These are phyloP conservation scores for Fusarium praegraminearum DNA, from an alignment of 2,329 filamentous ascomycete genomes.

Conservation along the genomic window DNA sequence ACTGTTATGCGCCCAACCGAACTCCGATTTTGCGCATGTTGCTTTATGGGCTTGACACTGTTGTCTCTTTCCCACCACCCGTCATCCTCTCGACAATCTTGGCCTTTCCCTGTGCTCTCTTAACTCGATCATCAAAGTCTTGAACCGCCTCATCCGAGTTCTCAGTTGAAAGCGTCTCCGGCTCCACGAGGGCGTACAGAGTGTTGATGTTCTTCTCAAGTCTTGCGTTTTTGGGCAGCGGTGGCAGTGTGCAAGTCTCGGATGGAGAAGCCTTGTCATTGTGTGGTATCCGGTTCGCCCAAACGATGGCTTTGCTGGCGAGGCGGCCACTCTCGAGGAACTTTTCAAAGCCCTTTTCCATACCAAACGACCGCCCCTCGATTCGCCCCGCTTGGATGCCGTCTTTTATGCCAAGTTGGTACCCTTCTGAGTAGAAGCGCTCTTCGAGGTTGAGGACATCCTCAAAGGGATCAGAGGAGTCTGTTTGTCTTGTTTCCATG, in stretches of 20 bases:
- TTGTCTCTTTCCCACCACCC: constrained; percentile 47
- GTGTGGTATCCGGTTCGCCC: constrained; percentile 75
- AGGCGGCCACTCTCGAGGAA: constrained; percentile 83
- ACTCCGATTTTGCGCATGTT: constrained; percentile 7
- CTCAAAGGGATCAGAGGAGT: constrained; percentile 65
- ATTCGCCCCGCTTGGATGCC: constrained; percentile 82
- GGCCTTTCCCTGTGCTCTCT: constrained; percentile 83
- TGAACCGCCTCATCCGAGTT: constrained; percentile 92
- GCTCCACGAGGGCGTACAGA: constrained; percentile 82
- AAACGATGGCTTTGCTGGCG: constrained; percentile 83
- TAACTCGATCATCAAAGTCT: constrained; percentile 90
- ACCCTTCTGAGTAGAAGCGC: constrained; percentile 85
- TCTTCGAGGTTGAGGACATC: constrained; percentile 71
- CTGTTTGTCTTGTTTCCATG: constrained; percentile 36
- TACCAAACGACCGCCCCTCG: constrained; percentile 90
- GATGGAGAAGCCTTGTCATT: neutral
- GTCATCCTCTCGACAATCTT: constrained; percentile 84
- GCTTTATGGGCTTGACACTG: constrained; percentile 10
- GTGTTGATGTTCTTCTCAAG: constrained; percentile 81
- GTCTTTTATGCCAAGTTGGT: constrained; percentile 78
- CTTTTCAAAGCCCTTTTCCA: constrained; percentile 95
- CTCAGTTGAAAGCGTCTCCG: constrained; percentile 78
- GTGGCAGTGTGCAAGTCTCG: constrained; percentile 49
- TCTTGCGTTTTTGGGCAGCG: constrained; percentile 69
- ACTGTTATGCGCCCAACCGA: constrained; percentile 9